A percentile compares a stretch with the other conserved stretches of the same genome.
These are phyloP conservation scores for Dipodascopsis uninucleata DNA, from an alignment of 805 yeast genomes.

Conservation along the genomic window DNA sequence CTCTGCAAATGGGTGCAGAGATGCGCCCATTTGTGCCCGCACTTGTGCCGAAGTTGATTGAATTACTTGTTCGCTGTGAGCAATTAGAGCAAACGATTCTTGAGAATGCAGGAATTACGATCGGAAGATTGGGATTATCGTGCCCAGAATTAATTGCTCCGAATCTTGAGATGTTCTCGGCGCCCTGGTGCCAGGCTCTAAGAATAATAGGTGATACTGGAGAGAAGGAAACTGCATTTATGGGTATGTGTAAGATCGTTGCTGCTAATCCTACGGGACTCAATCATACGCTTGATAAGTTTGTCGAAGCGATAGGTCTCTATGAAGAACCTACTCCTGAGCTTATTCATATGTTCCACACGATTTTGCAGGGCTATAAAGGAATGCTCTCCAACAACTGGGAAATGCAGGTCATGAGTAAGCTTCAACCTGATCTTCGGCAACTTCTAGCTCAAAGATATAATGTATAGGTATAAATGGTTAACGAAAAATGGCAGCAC, in stretches of 20 bases:
- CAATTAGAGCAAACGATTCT: slow-evolving; percentile 61
- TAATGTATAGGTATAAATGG: slow-evolving; percentile 11
- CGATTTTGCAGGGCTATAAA: slow-evolving; percentile 34
- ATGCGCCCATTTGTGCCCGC: slow-evolving; percentile 53
- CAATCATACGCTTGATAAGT: slow-evolving; percentile 47
- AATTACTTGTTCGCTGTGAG: slow-evolving; percentile 39
- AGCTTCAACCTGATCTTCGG: slow-evolving; percentile 29
- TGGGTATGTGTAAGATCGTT: slow-evolving; percentile 74
- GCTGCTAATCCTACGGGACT: slow-evolving; percentile 64
- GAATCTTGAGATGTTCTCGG: slow-evolving; percentile 54
- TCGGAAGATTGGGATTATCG: slow-evolving; percentile 76
- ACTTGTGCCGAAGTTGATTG: slow-evolving; percentile 53
- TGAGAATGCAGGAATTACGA: slow-evolving; percentile 85
- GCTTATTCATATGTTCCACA: slow-evolving; percentile 32
- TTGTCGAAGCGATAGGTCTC: slow-evolving; percentile 54
- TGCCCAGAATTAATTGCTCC: slow-evolving; percentile 58
- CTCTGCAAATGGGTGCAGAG: slow-evolving; percentile 52
- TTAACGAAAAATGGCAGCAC: no score
- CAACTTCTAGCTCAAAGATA: slow-evolving; percentile 13
- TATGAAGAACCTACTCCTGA: slow-evolving; percentile 36
- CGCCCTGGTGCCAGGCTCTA: slow-evolving; percentile 70
- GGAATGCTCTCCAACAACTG: slow-evolving; percentile 30
- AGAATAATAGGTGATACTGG: slow-evolving; percentile 67
- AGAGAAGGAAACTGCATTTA: slow-evolving; percentile 83
- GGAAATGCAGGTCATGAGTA: slow-evolving; percentile 29